phyloP scores from a whole-genome alignment of 164 flowering plant genomes.

The Tetracentron sinense region DNA sequence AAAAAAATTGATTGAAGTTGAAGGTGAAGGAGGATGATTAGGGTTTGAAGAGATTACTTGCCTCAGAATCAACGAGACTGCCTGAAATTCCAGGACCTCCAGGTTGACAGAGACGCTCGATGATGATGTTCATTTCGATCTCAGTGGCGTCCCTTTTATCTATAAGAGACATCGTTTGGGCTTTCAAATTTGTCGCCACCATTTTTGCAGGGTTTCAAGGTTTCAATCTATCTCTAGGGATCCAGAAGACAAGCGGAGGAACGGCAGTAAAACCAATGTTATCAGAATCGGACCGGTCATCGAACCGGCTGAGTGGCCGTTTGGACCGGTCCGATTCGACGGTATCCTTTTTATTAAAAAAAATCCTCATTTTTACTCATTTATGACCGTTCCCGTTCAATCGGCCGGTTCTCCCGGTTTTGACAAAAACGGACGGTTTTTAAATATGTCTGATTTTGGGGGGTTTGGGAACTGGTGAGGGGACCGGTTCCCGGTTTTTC shows the following conservation, averaged over 20 bases:
- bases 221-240: slow-evolving; percentile 3
- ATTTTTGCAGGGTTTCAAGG: slow-evolving; percentile 25
- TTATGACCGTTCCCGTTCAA: too few species aligned
- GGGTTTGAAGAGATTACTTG: slow-evolving; percentile 4
- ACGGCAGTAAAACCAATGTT: too few species aligned
- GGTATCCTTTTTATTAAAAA: too few species aligned
- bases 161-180: slow-evolving; percentile 60
- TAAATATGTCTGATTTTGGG: too few species aligned
- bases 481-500: too few species aligned
- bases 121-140: slow-evolving; percentile 72
- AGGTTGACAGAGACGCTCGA: slow-evolving; percentile 59
- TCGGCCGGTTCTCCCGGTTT: too few species aligned
- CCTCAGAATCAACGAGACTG: slow-evolving; percentile 82
- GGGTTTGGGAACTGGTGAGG: too few species aligned
- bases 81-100: slow-evolving; percentile 90
- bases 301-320: too few species aligned
- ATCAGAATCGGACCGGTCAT: too few species aligned
- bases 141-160: slow-evolving; percentile 61
- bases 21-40: neutral
- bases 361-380: too few species aligned
- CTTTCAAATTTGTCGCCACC: slow-evolving; percentile 82
- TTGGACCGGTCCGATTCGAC: too few species aligned
- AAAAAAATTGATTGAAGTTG: neutral
- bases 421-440: too few species aligned
- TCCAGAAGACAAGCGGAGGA: slow-evolving; percentile 2